Evolutionary conservation across 2,329 filamentous ascomycete genomes (phyloP), one percentile per base, ranked within the genome.

Genomic region (Aspergillus versicolor): DNA sequence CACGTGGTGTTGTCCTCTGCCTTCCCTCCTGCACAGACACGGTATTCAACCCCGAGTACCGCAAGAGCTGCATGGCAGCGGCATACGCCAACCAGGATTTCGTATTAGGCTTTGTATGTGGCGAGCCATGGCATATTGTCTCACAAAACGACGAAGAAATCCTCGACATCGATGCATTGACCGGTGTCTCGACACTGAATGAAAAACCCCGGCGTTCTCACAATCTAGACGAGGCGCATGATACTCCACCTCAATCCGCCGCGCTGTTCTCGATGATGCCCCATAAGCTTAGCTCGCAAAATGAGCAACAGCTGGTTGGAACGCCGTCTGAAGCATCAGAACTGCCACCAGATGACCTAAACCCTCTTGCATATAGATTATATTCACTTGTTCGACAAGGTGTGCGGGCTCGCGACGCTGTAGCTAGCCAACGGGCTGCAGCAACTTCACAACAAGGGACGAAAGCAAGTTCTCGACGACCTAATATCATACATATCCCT

Each of bases 21-120:
- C 62, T 76, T 9, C 73, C 74, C n/a, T 66, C 67, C 27, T 57
- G 61, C 9, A 61, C 57, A 13, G 67, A 73, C 24, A 64, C 66
- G 4, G 63, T 67, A 8, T 73, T 73, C 47, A 73, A 67, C 5
- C 52, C 64, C 5, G 68, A 71, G 13, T 75, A 74, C 53, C 67
- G 72, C 53, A 61, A 67, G 49, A 70, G 67, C 49, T 73, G 69
- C 32, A 61, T 77, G 50, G 70, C 68, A n/a, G 70, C 73, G 15
- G 74, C 72, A 42, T 71, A 69, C 57, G 69, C 72, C 50, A 73
- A 77, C 54, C 68, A 68, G 41, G 74, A 77, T 55, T 77, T 77
- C 56, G 73, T 77, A 15, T 57, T 73, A 12, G 75, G 75, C 4
- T 73, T 77, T 44, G 22, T 70, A 17, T 71, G 66, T 30, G 67